Evolutionary conservation across 331 rosid species (phyloP).

Genomic region (Arachis monticola): DNA sequence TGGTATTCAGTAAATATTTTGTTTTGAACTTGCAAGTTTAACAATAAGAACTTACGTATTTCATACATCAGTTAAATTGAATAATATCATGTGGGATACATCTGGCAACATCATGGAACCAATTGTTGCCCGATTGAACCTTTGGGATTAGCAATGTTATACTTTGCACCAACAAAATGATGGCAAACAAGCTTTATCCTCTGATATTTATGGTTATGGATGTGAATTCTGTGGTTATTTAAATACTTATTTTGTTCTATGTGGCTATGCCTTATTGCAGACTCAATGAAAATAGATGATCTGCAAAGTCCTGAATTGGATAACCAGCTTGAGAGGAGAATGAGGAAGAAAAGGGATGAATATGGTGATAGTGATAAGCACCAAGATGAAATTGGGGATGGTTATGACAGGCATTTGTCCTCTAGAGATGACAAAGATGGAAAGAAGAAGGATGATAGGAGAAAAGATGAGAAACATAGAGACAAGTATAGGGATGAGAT

Average conservation of each 20-base stretch:
- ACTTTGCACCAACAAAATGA: neutral
- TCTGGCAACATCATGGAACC: neutral
- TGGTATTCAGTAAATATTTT: neutral
- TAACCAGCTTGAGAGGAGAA: slow-evolving; percentile 65
- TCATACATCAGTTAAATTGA: slow-evolving; percentile 15
- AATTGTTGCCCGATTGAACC: neutral
- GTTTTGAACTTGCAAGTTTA: neutral
- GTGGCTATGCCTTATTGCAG: slow-evolving; percentile 47
- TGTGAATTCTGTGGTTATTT: slow-evolving; percentile 4
- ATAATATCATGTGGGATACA: slow-evolving; percentile 18
- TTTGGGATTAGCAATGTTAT: slow-evolving; percentile 4
- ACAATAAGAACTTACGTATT: neutral
- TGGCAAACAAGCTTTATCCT: neutral
- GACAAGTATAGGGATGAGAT: slow-evolving; percentile 72
- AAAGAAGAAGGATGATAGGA: slow-evolving; percentile 78
- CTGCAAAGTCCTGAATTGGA: slow-evolving; percentile 72
- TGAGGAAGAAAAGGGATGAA: slow-evolving; percentile 71
- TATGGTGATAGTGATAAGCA: slow-evolving; percentile 62
- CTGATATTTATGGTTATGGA: neutral
- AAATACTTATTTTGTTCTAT: neutral
- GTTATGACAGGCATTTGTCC: slow-evolving; percentile 55
- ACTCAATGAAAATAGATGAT: slow-evolving; percentile 56
- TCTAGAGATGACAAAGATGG: slow-evolving; percentile 80
- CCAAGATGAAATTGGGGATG: slow-evolving; percentile 62
- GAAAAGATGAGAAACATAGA: slow-evolving; percentile 75